Conservation (phyloP, 345 rosid species). For the Lenwebbia sp. region DNA sequence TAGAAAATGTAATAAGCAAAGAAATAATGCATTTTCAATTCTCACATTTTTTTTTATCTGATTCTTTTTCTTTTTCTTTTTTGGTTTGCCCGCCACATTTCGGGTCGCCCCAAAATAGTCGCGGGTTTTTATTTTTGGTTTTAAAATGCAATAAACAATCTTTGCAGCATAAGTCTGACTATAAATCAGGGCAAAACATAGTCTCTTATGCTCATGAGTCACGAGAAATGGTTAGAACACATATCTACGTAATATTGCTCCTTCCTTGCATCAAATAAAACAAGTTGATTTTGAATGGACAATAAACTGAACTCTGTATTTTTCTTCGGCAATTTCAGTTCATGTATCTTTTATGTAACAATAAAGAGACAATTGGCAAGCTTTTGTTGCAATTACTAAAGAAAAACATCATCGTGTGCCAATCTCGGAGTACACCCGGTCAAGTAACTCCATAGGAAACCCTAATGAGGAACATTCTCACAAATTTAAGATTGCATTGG, state of each 20-base stretch:
- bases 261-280: too few species aligned
- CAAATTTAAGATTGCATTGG: background rate
- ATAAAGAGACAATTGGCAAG: too few species aligned
- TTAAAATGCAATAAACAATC: background rate
- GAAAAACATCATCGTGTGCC: background rate
- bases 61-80: background rate
- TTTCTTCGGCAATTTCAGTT: too few species aligned
- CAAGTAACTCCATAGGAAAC: background rate
- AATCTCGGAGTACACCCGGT: fast-evolving
- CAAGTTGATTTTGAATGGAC: too few species aligned
- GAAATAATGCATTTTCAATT: background rate
- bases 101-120: background rate
- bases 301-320: too few species aligned
- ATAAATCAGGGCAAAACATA: background rate
- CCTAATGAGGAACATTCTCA: background rate
- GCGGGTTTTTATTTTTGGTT: background rate
- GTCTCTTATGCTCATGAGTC: too few species aligned
- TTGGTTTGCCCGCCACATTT: background rate
- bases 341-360: too few species aligned
- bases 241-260: too few species aligned
- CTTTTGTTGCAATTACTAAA: background rate
- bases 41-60: too few species aligned
- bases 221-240: too few species aligned
- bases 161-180: background rate
- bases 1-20: background rate